Percentiles rank a stretch among this genome's conserved stretches.
Evolutionary conservation across 2,329 filamentous ascomycete genomes (phyloP).

Genomic region (Elsinoe ampelina): DNA sequence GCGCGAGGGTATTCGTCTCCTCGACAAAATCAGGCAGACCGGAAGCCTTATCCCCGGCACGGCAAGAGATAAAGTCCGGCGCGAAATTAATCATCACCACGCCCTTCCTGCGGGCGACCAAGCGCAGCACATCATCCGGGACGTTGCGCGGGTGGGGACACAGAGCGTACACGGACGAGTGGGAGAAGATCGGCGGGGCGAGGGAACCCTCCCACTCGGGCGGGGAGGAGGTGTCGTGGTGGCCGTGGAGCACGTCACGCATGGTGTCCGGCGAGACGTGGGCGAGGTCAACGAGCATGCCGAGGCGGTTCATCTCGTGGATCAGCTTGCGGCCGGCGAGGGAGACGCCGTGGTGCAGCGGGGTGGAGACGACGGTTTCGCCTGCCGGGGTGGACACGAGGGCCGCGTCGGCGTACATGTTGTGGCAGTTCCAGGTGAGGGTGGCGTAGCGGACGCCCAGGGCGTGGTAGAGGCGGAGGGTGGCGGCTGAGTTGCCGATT

Average conservation of each 20-base stretch:
- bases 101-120: constrained; percentile 64
- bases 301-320: constrained; percentile 85
- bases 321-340: constrained; percentile 59
- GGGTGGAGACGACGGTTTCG: constrained; percentile 36
- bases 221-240: constrained; percentile 37
- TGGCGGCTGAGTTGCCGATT: constrained; percentile 74
- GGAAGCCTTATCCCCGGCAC: constrained; percentile 41
- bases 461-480: constrained; percentile 63
- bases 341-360: constrained; percentile 65
- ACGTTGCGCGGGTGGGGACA: constrained; percentile 89
- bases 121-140: constrained; percentile 67
- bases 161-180: constrained; percentile 70
- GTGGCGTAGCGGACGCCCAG: constrained; percentile 83
- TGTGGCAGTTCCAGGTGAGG: constrained; percentile 89
- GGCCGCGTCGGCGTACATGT: constrained; percentile 78
- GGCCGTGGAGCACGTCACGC: constrained; percentile 57
- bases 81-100: constrained; percentile 89
- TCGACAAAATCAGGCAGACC: constrained; percentile 61
- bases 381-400: constrained; percentile 44
- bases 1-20: constrained; percentile 60
- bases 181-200: constrained; percentile 81
- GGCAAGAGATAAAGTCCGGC: constrained; percentile 73
- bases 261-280: constrained; percentile 76
- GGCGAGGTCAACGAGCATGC: constrained; percentile 85
- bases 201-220: constrained; percentile 57